Percentiles rank a stretch among this genome's conserved stretches.
These are phyloP conservation scores for Botrytis byssoidea DNA, from an alignment of 2,329 filamentous ascomycete genomes.

Conservation along the genomic window DNA sequence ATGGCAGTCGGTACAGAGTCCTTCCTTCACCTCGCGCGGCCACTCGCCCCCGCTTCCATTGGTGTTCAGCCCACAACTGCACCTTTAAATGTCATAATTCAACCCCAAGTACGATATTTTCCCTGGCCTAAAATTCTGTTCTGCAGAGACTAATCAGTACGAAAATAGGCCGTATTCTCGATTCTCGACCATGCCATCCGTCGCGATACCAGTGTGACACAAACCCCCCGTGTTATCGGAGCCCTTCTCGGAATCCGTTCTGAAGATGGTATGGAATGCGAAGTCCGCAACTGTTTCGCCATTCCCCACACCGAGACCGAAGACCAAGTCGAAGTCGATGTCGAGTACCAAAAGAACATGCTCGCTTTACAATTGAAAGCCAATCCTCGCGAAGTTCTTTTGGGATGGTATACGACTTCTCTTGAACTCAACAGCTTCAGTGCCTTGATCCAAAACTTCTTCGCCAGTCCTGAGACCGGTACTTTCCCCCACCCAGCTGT, in stretches of 20 bases:
- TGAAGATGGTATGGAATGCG: constrained; percentile 95
- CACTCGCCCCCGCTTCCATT: constrained; percentile 77
- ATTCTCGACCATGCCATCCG: constrained; percentile 93
- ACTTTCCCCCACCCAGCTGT: constrained; percentile 97
- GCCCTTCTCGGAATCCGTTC: constrained; percentile 89
- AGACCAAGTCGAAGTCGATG: constrained; percentile 98
- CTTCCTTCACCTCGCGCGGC: constrained; percentile 92
- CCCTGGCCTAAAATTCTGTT: neutral
- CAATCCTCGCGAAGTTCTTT: constrained; percentile 86
- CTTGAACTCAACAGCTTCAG: constrained; percentile 98
- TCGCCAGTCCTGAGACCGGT: constrained; percentile 92
- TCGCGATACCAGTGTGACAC: constrained; percentile 60
- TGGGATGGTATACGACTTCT: constrained; percentile 98
- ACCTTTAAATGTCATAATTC: constrained; percentile 90
- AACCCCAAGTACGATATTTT: constrained; percentile 73
- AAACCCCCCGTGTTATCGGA: constrained; percentile 94
- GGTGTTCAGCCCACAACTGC: constrained; percentile 82
- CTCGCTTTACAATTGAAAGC: constrained; percentile 90
- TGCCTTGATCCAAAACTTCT: constrained; percentile 99
- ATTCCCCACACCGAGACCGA: constrained; percentile 98
- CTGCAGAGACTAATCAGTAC: neutral
- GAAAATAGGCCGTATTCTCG: constrained; percentile 61
- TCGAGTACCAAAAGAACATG: constrained; percentile 99
- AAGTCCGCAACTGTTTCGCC: constrained; percentile 94
- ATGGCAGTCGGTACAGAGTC: constrained; percentile 78